A percentile compares a stretch with the other conserved stretches of the same genome.
Evolutionary conservation across 345 rosid genomes (phyloP).

Genomic region (Toxicodendron radicans): DNA sequence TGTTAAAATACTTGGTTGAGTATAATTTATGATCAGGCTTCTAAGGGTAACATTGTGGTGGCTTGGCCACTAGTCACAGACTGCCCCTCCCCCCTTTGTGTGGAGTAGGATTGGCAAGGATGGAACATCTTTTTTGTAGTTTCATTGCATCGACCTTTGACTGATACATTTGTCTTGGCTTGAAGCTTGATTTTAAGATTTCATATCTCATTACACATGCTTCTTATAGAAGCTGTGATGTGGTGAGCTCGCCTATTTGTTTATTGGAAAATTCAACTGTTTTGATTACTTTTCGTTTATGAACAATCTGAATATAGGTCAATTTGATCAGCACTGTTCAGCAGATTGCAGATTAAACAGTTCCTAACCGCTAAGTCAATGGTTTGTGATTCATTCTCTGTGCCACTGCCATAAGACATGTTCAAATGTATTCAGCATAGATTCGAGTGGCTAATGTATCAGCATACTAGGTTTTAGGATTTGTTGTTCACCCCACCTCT

Average conservation of each 20-base stretch:
- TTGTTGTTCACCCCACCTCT: background rate
- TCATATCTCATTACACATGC: background rate
- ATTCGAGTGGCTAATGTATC: constrained; percentile 6
- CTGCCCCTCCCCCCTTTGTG: too few species aligned
- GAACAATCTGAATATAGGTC: background rate
- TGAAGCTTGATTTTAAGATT: background rate
- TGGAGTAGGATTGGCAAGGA: too few species aligned
- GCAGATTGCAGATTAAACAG: constrained; percentile 10
- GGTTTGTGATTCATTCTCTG: constrained; percentile 10
- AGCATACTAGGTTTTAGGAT: constrained; percentile 11
- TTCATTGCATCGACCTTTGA: background rate
- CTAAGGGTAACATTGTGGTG: background rate
- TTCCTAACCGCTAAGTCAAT: background rate
- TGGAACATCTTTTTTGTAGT: too few species aligned
- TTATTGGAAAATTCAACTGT: background rate
- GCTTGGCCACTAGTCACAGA: background rate
- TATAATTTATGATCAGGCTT: background rate
- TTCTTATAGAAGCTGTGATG: background rate
- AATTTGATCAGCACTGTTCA: background rate
- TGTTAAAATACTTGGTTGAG: background rate
- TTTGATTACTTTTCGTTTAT: background rate
- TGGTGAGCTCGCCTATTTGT: background rate
- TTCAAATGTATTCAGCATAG: background rate
- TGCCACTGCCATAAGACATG: background rate
- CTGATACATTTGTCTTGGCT: background rate